phyloP scores from a whole-genome alignment of 352 stramenopile genomes.

The Pythium rhizo-oryzae region DNA sequence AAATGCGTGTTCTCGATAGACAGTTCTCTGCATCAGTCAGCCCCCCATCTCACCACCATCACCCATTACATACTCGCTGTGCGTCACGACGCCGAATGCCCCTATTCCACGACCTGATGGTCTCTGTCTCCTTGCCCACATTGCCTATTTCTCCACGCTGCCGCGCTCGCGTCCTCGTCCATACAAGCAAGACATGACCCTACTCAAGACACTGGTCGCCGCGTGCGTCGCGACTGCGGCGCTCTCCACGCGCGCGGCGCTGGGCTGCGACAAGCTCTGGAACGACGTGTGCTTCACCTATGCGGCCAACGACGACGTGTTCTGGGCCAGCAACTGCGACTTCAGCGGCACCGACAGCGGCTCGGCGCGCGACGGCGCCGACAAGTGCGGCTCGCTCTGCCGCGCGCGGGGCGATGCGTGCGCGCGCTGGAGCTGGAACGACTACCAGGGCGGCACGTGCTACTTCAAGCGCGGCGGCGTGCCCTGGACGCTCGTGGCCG shows the following conservation, averaged over 20 bases:
- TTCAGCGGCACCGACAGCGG: constrained; percentile 20
- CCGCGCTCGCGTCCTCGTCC: neutral
- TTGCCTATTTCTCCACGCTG: neutral
- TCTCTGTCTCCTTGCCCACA: too few relatives aligned
- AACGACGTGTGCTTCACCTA: constrained; percentile 32
- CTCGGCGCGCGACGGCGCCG: constrained; percentile 17
- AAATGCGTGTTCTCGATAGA: neutral
- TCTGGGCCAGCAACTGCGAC: constrained; percentile 30
- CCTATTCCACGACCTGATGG: too few relatives aligned
- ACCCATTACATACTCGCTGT: neutral
- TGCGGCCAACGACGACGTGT: constrained; percentile 26
- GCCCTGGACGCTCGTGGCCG: constrained; percentile 17
- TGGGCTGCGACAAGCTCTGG: constrained; percentile 29
- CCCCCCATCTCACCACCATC: neutral
- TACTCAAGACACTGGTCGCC: constrained; percentile 5
- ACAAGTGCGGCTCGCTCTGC: constrained; percentile 28
- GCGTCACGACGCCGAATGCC: too few relatives aligned
- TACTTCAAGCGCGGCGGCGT: constrained; percentile 27
- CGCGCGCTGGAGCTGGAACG: constrained; percentile 32
- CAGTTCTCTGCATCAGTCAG: neutral
- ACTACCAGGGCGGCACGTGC: constrained; percentile 27
- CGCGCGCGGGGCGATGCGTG: constrained; percentile 3
- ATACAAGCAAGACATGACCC: neutral
- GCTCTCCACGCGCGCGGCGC: constrained; percentile 7
- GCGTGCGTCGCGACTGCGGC: constrained; percentile 2